Evolutionary conservation across 257 asterid species (phyloP).

Genomic region (Orobanche coerulescens): DNA sequence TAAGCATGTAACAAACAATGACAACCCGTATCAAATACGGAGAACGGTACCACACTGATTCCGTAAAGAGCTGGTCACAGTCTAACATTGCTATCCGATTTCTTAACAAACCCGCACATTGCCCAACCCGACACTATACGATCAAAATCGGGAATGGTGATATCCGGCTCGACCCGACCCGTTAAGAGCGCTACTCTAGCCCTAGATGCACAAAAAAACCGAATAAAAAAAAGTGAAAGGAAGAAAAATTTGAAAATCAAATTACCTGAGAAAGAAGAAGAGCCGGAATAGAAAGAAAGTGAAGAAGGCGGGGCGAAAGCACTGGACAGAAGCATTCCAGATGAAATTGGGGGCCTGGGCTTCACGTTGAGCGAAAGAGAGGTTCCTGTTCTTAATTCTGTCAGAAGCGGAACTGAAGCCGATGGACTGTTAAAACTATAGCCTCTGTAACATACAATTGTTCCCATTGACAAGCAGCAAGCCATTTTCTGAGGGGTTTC

Average conservation of each 20-base stretch:
- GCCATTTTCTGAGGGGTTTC: constrained; percentile 42
- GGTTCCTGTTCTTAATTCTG: constrained; percentile 36
- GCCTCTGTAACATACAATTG: constrained; percentile 23
- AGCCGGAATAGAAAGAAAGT: not conserved
- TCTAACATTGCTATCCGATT: no score
- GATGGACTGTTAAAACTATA: constrained; percentile 28
- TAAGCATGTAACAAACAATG: no score
- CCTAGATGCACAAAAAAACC: not conserved
- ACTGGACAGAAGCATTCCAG: constrained; percentile 50
- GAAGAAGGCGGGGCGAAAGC: constrained; percentile 25
- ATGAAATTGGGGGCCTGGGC: constrained; percentile 21
- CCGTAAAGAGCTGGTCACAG: no score
- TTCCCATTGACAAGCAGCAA: constrained; percentile 46
- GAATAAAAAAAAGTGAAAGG: not conserved
- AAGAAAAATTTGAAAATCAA: not conserved
- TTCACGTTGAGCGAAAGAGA: constrained; percentile 32
- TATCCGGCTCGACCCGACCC: no score
- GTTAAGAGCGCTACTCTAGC: no score
- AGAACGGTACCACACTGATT: no score
- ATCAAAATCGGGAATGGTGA: no score
- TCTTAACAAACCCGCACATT: no score
- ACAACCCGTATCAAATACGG: no score
- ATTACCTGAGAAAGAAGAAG: constrained; percentile 57
- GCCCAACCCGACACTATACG: no score
- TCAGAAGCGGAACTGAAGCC: constrained; percentile 51